These are phyloP conservation scores for Haplosporangium gracile DNA, from an alignment of 192 early-diverging fungal genomes.

Conservation along the genomic window DNA sequence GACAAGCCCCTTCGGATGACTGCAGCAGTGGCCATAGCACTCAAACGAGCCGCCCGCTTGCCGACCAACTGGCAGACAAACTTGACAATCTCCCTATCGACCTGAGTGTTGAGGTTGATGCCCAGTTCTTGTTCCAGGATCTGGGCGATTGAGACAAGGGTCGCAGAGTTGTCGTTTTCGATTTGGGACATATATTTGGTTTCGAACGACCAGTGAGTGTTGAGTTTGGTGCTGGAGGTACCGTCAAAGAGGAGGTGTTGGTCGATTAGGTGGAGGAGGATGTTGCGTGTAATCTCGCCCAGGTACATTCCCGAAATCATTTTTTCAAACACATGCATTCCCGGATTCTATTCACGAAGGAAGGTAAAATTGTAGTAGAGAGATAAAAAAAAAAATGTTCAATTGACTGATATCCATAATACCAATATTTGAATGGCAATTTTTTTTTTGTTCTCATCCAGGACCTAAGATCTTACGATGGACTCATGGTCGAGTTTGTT, in stretches of 20 bases:
- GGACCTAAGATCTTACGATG: constrained; percentile 31
- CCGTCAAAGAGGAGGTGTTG: constrained; percentile 84
- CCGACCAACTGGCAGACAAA: constrained; percentile 87
- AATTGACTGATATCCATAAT: too few relatives aligned
- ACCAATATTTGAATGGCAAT: neutral
- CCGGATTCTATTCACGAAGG: constrained; percentile 68
- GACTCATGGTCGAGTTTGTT: constrained; percentile 85
- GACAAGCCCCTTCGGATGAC: constrained; percentile 58
- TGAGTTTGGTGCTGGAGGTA: constrained; percentile 67
- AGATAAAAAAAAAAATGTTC: neutral
- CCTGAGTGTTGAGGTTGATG: constrained; percentile 71
- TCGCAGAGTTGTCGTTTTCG: constrained; percentile 74
- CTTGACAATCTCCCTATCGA: constrained; percentile 85
- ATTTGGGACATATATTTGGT: constrained; percentile 80
- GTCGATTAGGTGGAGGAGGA: constrained; percentile 85
- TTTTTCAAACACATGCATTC: constrained; percentile 91
- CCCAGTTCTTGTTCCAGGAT: constrained; percentile 81
- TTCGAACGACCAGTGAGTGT: constrained; percentile 78
- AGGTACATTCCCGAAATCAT: constrained; percentile 94
- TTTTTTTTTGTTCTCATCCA: neutral
- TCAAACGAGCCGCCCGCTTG: constrained; percentile 81
- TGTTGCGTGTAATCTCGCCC: constrained; percentile 86
- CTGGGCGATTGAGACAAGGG: constrained; percentile 71
- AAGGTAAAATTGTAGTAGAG: neutral
- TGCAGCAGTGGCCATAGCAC: constrained; percentile 78